These are phyloP conservation scores for Cokeromyces recurvatus DNA, from an alignment of 371 early-diverging fungal genomes.

Conservation along the genomic window DNA sequence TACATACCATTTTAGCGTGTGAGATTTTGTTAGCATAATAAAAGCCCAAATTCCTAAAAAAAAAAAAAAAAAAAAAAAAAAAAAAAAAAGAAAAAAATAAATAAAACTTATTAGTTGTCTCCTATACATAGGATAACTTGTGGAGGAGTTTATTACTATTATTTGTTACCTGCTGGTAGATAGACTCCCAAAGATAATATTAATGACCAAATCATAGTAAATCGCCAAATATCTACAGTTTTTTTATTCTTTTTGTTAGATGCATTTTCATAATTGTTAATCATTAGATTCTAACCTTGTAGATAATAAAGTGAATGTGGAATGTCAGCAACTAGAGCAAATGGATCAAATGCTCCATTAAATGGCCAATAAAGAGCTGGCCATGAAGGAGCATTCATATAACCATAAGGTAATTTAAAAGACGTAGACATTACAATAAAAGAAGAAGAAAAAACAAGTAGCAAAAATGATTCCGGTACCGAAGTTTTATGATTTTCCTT, in stretches of 20 bases:
- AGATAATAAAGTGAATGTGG: slow-evolving; percentile 44
- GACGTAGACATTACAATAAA: slow-evolving; percentile 25
- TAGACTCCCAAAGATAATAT: slow-evolving; percentile 39
- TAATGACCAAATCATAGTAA: slow-evolving; percentile 44
- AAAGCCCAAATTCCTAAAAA: slow-evolving; percentile 44
- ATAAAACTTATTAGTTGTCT: not conserved
- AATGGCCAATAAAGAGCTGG: slow-evolving; percentile 66
- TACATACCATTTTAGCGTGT: slow-evolving; percentile 47
- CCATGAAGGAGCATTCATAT: slow-evolving; percentile 50
- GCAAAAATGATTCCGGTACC: too few relatives aligned
- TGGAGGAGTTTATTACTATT: too few relatives aligned
- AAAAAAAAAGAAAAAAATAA: not conserved
- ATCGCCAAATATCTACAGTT: slow-evolving; percentile 42
- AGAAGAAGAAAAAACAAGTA: not conserved
- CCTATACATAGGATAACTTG: too few relatives aligned
- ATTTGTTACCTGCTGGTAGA: slow-evolving; percentile 40
- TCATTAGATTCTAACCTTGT: too few relatives aligned
- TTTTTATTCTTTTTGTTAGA: not conserved
- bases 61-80: not conserved
- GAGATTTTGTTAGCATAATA: slow-evolving; percentile 45
- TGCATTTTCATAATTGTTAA: slow-evolving; percentile 1
- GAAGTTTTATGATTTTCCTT: too few relatives aligned
- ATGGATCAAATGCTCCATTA: slow-evolving; percentile 34
- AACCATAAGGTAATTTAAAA: slow-evolving; percentile 53
- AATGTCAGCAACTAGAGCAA: slow-evolving; percentile 37